Conservation (phyloP, 2,329 filamentous ascomycete species). For the Ilyonectria destructans region DNA sequence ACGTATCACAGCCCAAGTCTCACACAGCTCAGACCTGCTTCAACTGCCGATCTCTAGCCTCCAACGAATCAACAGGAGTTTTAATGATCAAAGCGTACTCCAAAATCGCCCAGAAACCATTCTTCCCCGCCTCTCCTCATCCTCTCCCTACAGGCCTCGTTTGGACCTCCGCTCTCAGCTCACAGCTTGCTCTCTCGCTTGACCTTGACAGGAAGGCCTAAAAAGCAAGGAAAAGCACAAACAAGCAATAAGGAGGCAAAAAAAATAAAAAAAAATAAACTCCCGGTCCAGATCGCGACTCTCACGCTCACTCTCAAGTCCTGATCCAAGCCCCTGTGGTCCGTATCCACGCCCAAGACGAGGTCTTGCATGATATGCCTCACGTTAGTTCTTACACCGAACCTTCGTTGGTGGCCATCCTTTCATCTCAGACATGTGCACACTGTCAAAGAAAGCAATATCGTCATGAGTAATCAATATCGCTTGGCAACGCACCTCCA, state of each 20-base stretch:
- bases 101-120: conserved; percentile 23
- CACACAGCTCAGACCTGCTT: neutral
- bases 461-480: neutral
- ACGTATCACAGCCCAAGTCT: neutral
- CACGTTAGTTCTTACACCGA: neutral
- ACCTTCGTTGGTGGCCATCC: neutral
- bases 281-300: neutral
- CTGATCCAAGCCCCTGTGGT: conserved; percentile 25
- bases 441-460: conserved; percentile 2
- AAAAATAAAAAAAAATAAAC: conserved; percentile 9
- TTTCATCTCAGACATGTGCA: conserved; percentile 16
- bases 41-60: neutral
- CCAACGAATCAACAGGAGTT: neutral
- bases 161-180: conserved; percentile 37
- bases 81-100: conserved; percentile 16
- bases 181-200: conserved; percentile 23
- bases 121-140: conserved; percentile 39
- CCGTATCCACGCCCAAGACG: conserved; percentile 29
- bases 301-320: conserved; percentile 8
- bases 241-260: neutral
- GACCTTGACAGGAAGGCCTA: conserved; percentile 32
- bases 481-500: too few relatives aligned
- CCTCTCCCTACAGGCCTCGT: too few relatives aligned
- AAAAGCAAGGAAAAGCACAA: neutral
- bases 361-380: conserved; percentile 11